Conservation (phyloP, 108 stramenopile species). For the Seminavis robusta region DNA sequence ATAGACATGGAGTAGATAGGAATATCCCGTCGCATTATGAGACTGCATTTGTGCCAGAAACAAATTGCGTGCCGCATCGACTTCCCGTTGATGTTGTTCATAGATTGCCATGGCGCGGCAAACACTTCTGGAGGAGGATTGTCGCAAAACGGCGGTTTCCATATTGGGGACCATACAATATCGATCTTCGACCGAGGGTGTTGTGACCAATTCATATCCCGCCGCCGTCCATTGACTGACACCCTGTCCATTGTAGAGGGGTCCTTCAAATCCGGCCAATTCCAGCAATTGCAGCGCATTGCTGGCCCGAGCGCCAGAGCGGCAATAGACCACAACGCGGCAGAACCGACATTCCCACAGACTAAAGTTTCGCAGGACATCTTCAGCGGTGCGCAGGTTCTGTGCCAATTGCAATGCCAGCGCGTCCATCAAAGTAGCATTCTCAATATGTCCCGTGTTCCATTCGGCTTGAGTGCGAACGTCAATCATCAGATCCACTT, state of each 20-base stretch:
- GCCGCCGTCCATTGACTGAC: conserved; percentile 16
- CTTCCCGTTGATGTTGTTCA: too few species aligned
- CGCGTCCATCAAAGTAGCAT: conserved; percentile 18
- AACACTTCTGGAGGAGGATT: too few species aligned
- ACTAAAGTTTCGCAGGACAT: too few species aligned
- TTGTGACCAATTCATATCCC: conserved; percentile 11
- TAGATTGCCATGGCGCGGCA: too few species aligned
- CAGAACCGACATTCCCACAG: conserved; percentile 6
- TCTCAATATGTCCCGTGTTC: conserved; percentile 19
- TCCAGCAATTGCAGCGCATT: conserved; percentile 13
- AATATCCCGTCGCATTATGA: too few species aligned
- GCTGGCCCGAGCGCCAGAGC: conserved; percentile 14
- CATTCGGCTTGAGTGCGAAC: conserved; percentile 25
- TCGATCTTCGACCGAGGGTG: too few species aligned
- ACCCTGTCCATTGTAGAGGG: conserved; percentile 28
- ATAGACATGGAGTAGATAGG: too few species aligned
- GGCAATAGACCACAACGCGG: conserved; percentile 17
- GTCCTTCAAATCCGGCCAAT: conserved; percentile 11
- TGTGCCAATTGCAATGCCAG: neutral
- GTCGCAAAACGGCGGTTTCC: too few species aligned
- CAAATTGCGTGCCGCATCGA: too few species aligned
- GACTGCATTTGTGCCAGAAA: too few species aligned
- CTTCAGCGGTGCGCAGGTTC: neutral
- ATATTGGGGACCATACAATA: too few species aligned
- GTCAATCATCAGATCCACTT: conserved; percentile 23